phyloP scores from a whole-genome alignment of 2,329 filamentous ascomycete species.

The Arthrobotrys entomopaga region DNA sequence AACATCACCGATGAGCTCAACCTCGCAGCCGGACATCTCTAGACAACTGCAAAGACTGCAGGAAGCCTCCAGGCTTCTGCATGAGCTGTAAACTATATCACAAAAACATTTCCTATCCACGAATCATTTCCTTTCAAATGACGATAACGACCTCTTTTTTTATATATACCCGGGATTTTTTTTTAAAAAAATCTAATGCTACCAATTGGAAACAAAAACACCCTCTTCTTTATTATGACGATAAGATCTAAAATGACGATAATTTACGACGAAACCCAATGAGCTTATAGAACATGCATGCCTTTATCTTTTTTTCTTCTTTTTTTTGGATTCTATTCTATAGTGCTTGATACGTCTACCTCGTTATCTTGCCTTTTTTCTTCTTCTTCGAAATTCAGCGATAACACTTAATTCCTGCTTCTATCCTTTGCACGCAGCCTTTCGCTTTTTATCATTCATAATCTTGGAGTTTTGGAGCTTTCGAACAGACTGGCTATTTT shows the following conservation, averaged over 20 bases:
- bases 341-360: slow-evolving; percentile 4
- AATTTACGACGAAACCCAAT: slow-evolving; percentile 26
- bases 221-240: background rate
- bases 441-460: slow-evolving; percentile 17
- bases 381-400: slow-evolving; percentile 20
- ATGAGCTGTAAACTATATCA: slow-evolving; percentile 31
- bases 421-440: slow-evolving; percentile 4
- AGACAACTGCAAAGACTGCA: slow-evolving; percentile 35
- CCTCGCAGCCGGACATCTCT: slow-evolving; percentile 32
- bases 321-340: slow-evolving; percentile 14
- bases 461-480: slow-evolving; percentile 12
- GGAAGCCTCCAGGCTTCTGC: slow-evolving; percentile 34
- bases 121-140: slow-evolving; percentile 9
- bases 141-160: slow-evolving; percentile 27
- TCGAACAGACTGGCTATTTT: slow-evolving; percentile 7
- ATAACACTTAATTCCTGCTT: slow-evolving; percentile 21
- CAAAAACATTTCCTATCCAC: background rate
- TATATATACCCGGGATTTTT: slow-evolving; percentile 32
- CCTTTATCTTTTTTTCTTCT: too few relatives aligned
- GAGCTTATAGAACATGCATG: slow-evolving; percentile 36
- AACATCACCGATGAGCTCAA: slow-evolving; percentile 31
- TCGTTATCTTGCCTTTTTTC: background rate
- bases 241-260: slow-evolving; percentile 14
- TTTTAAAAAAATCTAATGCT: slow-evolving; percentile 22
- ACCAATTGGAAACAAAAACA: slow-evolving; percentile 13